Evolutionary conservation across 768 basidiomycete genomes (phyloP).

Genomic region (Phlebiopsis gigantea): DNA sequence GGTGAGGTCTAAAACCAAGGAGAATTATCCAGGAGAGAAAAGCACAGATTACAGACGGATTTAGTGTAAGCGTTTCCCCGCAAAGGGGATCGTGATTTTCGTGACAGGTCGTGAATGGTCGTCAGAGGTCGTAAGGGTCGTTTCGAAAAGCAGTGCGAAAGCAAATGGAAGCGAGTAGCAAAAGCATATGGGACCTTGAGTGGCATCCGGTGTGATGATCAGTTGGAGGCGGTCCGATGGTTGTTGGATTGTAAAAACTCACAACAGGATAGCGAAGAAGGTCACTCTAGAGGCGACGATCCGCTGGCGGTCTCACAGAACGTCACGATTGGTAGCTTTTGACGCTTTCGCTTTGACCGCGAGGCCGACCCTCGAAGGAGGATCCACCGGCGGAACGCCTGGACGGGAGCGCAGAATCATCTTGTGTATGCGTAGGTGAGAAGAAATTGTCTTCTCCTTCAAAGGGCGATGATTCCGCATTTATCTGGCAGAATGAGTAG

Average conservation of each 20-base stretch:
- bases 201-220: background rate
- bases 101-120: constrained; percentile 11
- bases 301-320: too few species aligned
- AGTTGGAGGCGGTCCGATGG: background rate
- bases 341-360: constrained; percentile 8
- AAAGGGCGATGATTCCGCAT: constrained; percentile 5
- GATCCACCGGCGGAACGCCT: background rate
- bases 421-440: background rate
- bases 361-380: background rate
- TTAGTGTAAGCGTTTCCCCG: background rate
- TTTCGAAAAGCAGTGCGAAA: background rate
- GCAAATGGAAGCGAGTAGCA: background rate
- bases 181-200: background rate
- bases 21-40: background rate
- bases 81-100: background rate
- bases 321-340: constrained; percentile 1
- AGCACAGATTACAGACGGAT: background rate
- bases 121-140: constrained; percentile 2
- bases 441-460: constrained; percentile 9
- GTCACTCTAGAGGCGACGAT: background rate
- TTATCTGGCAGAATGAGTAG: constrained; percentile 1
- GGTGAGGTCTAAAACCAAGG: background rate
- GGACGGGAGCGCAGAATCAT: constrained; percentile 2
- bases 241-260: background rate
- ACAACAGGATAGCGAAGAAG: background rate